Evolutionary conservation across 2,329 filamentous ascomycete species (phyloP), one percentile per base, ranked within the genome.

Genomic region (Arthrobotrys megalospora): DNA sequence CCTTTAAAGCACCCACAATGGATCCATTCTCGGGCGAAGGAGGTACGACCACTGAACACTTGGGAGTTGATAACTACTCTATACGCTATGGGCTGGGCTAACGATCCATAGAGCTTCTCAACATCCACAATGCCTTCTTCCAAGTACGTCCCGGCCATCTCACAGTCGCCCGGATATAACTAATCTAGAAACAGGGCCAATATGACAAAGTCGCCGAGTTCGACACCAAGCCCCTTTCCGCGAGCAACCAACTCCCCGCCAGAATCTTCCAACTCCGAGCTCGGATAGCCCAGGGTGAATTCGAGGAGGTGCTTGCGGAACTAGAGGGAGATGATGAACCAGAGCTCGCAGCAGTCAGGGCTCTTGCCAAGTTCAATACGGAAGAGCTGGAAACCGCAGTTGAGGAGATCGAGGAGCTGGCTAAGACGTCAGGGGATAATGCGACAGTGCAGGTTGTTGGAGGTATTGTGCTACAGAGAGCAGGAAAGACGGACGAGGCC

Each of bases 171-270:
- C 2, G 16, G 38, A 16, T 28, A 11, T 36, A 41, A 32, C 60
- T 77, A 66, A 77, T 34, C 38, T 16, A 24, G n/a, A 16, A 14
- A n/a, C 16, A 78, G 85, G 94, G 93, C 83, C 94, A 97, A 87
- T 97, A 93, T 88, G 89, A 93, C 83, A 88, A 91, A 83, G 94
- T 96, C 80, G 85, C 96, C 85, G 91, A 96, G 86, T 97, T 94
- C 86, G 92, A 96, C 85, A 91, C 90, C 50, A 90, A 91, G 5
- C 87, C 90, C 76, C 91, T 98, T 83, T 96, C 93, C 52, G 81
- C 90, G 80, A 90, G 92, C 82, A 97, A 97, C 86, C 87, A 88
- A 55, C 87, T 94, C 12, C 90, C 93, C 48, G 92, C 93, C 47
- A 91, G 91, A 75, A 86, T 97, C 52, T 89, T 98, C 70, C 88